Evolutionary conservation across 108 stramenopile genomes (phyloP), one percentile per base, ranked within the genome.

Genomic region (Pelagomonas calceolata): DNA sequence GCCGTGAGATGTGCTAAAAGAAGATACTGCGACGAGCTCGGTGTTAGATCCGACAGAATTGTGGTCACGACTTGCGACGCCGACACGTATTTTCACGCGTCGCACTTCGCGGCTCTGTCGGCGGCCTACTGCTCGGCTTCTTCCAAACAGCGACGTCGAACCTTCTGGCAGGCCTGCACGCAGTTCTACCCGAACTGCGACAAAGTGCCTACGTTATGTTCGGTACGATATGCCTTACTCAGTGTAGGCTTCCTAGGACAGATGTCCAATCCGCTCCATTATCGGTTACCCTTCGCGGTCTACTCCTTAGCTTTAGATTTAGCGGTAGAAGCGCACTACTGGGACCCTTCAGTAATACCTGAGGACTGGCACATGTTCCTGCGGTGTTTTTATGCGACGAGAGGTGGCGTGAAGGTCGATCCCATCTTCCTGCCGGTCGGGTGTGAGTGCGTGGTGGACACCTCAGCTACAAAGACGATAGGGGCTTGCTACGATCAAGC

Each of bases 341-440:
- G 51, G 51, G 51, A 60, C 51, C 51, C 51, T 1, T 4, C 51
- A 26, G 51, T 60, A 17, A 60, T 60, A 17, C 51, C 51, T 26
- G 51, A 60, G 51, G 51, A 60, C 51, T 60, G 51, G 51, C 51
- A 60, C 51, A 60, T 60, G 51, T 60, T 60, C 51, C 51, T 60
- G 21, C 51, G 51, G 21, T 60, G 51, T 26, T 60, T 60, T 26
- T 60, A 60, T 26, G 51, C 51, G 21, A 60, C 51, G 51, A 26
- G 7, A 26, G 51, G 51, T 26, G 51, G 10, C 7, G 10, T 60
- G 21, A 17, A 26, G 21, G 51, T 60, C 51, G 51, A 60, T 17
- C 51, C 51, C 7, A 17, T 60, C 51, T 60, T 60, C 51, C 29
- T 60, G 21, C 21, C 51, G 21, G 21, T 60, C 7, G 51, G 51